A percentile compares a stretch with the other conserved stretches of the same genome.
Evolutionary conservation across 73 alveolate genomes (phyloP).

Genomic region (Durusdinium trenchii): DNA sequence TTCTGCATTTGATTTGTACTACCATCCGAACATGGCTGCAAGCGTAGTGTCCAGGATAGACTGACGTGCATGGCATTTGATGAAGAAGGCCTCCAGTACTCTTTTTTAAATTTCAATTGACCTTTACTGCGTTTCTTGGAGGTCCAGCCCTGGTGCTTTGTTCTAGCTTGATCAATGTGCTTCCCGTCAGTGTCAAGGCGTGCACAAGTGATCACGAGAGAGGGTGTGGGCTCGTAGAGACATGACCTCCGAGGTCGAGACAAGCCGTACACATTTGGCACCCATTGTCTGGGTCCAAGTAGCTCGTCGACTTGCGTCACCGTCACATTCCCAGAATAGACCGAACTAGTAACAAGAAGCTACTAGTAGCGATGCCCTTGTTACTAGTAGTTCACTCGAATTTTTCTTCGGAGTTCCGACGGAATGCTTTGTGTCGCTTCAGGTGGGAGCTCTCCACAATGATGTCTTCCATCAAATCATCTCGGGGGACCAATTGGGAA

Average conservation of each 20-base stretch:
- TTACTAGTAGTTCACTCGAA: too few species aligned
- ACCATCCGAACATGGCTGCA: background rate
- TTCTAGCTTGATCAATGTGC: constrained; percentile 84
- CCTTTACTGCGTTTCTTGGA: background rate
- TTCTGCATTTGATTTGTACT: background rate
- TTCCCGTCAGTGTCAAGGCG: constrained; percentile 91
- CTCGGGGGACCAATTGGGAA: constrained; percentile 83
- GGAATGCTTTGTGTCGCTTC: background rate
- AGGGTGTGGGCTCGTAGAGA: background rate
- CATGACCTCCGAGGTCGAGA: constrained; percentile 51
- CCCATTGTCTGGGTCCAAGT: too few species aligned
- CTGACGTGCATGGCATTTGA: constrained; percentile 94
- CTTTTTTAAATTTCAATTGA: background rate
- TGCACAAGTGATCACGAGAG: background rate
- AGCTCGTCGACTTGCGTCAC: too few species aligned
- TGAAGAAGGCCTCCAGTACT: constrained; percentile 50
- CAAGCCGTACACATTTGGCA: constrained; percentile 92
- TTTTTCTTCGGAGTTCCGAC: too few species aligned
- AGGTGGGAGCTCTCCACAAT: constrained; percentile 92
- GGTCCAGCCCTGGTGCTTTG: constrained; percentile 95
- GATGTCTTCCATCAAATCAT: constrained; percentile 94
- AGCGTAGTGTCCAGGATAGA: constrained; percentile 15
- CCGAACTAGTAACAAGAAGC: background rate
- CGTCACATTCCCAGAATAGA: background rate
- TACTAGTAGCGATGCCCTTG: background rate